Base-by-base conservation (phyloP, 2,329 filamentous ascomycete species). In the Cladosporium sp. region DNA sequence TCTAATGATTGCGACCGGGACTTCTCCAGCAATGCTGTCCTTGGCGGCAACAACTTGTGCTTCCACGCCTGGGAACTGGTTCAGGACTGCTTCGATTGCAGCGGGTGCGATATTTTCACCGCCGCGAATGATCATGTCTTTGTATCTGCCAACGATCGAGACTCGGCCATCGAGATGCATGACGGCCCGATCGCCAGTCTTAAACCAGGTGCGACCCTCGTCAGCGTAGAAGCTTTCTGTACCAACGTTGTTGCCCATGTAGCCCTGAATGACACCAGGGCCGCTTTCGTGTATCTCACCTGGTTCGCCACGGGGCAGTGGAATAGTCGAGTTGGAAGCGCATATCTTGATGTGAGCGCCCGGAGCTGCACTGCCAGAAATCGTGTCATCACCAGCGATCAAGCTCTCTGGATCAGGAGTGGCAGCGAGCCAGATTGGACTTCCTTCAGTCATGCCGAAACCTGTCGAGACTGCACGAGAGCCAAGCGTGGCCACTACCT, bases 51-150 rank as follows among this genome's bases (percentile, higher is more conserved):
- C 56, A 5, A 65, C 61, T 48, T 64, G 61, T 19, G 58, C 58
- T 34, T 58, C 13, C 12, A 37, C 22, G 17, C 28, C 39, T 4
- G n/a, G 9, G 4, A 35, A 8, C 7, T 10, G n/a, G 20, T 32
- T 28, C 20, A 59, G 6, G 2, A 55, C 35, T 9, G 54, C 42
- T 47, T 63, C 62, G 34, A 63, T 57, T 3, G 61, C 50, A 22
- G 50, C 52, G 4, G 62, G 61, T 15, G 59, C 56, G 10, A 64
- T 62, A 22, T 61, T 60, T 37, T 60, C 58, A 13, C 61, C 62
- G 22, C 51, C 58, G 28, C 61, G 47, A 17, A 62, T 64, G 57
- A 64, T 62, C 19, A 61, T 22, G 12, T 64, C 59, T 34, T 62
- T 64, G 50, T 61, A 64, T 45, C 62, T 39, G 4, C 62, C 61